Percentiles rank a stretch among this genome's conserved stretches.
Conservation (phyloP, 371 early-diverging fungal genomes). For the Syncephalastrum monosporum region DNA sequence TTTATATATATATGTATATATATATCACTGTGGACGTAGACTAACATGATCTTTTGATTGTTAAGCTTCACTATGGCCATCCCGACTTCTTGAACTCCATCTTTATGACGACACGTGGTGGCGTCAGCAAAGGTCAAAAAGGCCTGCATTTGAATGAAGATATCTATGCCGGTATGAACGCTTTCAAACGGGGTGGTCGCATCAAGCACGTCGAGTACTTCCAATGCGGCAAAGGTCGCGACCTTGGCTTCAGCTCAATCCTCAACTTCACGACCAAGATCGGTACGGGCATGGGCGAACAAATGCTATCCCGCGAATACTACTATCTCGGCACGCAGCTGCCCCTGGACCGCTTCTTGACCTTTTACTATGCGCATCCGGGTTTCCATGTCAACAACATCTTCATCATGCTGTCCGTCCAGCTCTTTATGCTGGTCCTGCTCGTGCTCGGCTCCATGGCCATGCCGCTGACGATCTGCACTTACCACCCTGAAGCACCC, state of each 20-base stretch:
- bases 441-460: conserved; percentile 71
- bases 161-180: conserved; percentile 93
- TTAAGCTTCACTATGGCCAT: conserved; percentile 82
- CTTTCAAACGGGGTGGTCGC: conserved; percentile 80
- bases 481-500: conserved; percentile 41
- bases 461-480: conserved; percentile 51
- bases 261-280: conserved; percentile 90
- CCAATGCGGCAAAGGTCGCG: conserved; percentile 92
- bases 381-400: conserved; percentile 93
- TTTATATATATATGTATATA: not conserved
- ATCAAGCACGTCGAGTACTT: conserved; percentile 92
- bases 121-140: conserved; percentile 88
- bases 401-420: conserved; percentile 85
- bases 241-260: conserved; percentile 88
- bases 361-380: conserved; percentile 87
- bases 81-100: conserved; percentile 90
- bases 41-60: conserved; percentile 1
- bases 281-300: conserved; percentile 92
- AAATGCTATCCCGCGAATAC: conserved; percentile 88
- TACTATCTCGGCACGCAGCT: conserved; percentile 85
- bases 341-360: conserved; percentile 82
- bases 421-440: conserved; percentile 81
- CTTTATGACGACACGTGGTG: conserved; percentile 88
- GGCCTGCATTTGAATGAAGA: conserved; percentile 92
- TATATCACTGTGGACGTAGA: not conserved